Evolutionary conservation across 331 rosid genomes (phyloP).

Genomic region (Arachis monticola): DNA sequence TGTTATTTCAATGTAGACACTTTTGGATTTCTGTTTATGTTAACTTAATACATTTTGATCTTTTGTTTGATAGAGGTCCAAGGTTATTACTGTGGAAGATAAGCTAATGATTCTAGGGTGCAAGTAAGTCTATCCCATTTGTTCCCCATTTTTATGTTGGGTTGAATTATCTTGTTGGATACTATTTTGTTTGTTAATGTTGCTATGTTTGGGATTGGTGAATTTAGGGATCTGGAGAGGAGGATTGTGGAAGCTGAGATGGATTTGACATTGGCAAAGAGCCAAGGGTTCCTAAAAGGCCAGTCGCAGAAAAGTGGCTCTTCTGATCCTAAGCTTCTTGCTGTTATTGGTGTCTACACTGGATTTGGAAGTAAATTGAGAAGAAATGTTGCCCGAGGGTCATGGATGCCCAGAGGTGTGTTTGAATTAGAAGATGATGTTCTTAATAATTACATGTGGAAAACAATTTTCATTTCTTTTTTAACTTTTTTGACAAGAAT

Average conservation of each 20-base stretch:
- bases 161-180: slow-evolving; percentile 26
- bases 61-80: slow-evolving; percentile 69
- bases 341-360: slow-evolving; percentile 95
- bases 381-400: slow-evolving; percentile 84
- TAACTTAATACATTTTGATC: slow-evolving; percentile 2
- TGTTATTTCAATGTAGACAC: background rate
- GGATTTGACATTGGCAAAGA: slow-evolving; percentile 92
- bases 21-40: slow-evolving; percentile 10
- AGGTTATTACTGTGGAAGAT: slow-evolving; percentile 85
- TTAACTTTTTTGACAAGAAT: background rate
- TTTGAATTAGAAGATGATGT: slow-evolving; percentile 26
- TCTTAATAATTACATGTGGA: no score
- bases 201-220: slow-evolving; percentile 22
- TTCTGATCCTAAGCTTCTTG: slow-evolving; percentile 72
- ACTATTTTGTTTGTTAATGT: background rate
- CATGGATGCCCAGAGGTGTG: slow-evolving; percentile 99
- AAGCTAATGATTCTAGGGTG: slow-evolving; percentile 85
- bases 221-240: slow-evolving; percentile 79
- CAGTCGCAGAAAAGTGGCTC: slow-evolving; percentile 53
- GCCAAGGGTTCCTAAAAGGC: slow-evolving; percentile 91
- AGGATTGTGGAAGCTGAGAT: slow-evolving; percentile 96
- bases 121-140: slow-evolving; percentile 55
- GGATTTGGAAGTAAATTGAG: slow-evolving; percentile 90
- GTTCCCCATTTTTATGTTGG: background rate
- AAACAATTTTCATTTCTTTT: background rate